Base-by-base conservation (phyloP, 2,329 filamentous ascomycete genomes). In the Penicillium sp. region DNA sequence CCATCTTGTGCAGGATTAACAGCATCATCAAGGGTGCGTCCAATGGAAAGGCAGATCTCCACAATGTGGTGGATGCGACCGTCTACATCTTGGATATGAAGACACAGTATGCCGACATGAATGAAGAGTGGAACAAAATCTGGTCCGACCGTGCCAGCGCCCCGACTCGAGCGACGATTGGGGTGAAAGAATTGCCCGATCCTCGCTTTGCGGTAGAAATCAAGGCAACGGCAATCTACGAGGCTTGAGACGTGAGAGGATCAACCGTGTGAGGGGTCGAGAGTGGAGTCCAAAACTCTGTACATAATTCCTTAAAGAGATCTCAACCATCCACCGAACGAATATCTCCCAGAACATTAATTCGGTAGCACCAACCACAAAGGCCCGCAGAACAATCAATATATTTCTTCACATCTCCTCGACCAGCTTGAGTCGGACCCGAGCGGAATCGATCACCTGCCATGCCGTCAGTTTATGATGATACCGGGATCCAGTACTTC, bases 51-150 rank as follows among this genome's bases (percentile, higher is more conserved):
- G 40, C 19, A 13, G 19, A 22, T 49, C 65, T 80, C 16, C 63
- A 72, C 16, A 79, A 79, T 62, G 63, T 79, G 4, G 75, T 80
- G 22, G 77, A 80, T 48, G 68, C 78, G 3, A 75, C 76, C 11
- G 40, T 81, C 11, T 81, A 79, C 55, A 66, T 81, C 5, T 46
- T 76, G 10, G 76, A 81, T 60, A 80, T 80, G 76, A 72, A 79
- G 61, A 68, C 64, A 0, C 70, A 81, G 33, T 80, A 81, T 59
- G 71, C 72, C 5, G 79, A 75, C 16, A 80, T 81, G 78, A 80
- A 81, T 54, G 78, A 79, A 64, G 79, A 78, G 64, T 81, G 79
- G 79, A 81, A 81, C 61, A 78, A 78, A 65, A 71, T 81, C 7
- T 81, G 78, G 61, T 30, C 71, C 14, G 72, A 74, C 35, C 71